Evolutionary conservation across 2,329 filamentous ascomycete species (phyloP), one percentile per base, ranked within the genome.

Genomic region (Monilinia laxa): DNA sequence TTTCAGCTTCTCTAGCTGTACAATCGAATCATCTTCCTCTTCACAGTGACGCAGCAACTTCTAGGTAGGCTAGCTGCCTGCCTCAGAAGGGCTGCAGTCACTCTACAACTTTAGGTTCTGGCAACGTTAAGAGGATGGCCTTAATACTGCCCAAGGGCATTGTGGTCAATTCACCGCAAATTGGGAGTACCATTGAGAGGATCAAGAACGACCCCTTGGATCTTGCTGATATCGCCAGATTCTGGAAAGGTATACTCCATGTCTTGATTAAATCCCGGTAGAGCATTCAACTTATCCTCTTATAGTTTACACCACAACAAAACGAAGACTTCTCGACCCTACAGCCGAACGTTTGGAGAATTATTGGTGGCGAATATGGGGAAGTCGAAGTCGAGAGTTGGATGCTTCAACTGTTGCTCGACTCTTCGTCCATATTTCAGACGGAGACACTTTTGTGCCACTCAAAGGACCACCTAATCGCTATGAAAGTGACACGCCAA

Each of bases 331-430:
- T 42, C 80, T 82, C 68, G 85, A 88, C 71, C 86, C 86, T n/a
- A 88, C 85, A 3, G 85, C 85, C 38, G 83, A 83, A 67, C 84
- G 86, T 23, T 77, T 88, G 25, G 86, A 88, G 73, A 85, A 87
- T 72, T 87, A 87, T 71, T 89, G 86, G 86, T 88, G 85, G 83
- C 85, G 87, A 72, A 84, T 88, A 64, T 85, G 85, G 81, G 85
- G 85, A 45, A 88, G 86, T 68, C 68, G 69, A 60, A 67, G 67
- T 53, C 71, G 82, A 45, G 74, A 80, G 64, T 78, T 87, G 58
- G 82, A 83, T 57, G 86, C 84, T 51, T 78, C 78, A 45, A 80
- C 81, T 16, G 78, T 88, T 56, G 85, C 86, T 66, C 81, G 76
- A 68, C 76, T 87, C 6, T 88, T 85, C 71, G 79, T 83, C 72